Evolutionary conservation across 352 stramenopile genomes (phyloP).

Genomic region (Hyaloperonospora brassicae): DNA sequence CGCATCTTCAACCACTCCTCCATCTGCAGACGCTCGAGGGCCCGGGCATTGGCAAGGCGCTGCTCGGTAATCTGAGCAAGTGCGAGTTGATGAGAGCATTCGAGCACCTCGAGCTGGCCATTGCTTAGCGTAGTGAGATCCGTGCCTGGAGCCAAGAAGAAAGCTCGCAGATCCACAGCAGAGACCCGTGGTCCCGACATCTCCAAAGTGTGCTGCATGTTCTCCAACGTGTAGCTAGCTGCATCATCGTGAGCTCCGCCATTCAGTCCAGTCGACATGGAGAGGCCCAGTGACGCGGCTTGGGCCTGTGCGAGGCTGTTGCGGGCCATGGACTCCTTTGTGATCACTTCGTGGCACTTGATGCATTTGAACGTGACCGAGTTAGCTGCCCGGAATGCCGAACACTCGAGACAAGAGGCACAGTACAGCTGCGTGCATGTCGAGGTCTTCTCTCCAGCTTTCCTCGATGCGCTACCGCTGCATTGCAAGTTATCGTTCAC

Average conservation of each 20-base stretch:
- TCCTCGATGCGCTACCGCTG: conserved; percentile 12
- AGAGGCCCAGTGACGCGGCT: conserved; percentile 41
- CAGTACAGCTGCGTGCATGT: conserved; percentile 72
- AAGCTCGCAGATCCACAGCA: conserved; percentile 36
- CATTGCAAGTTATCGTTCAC: conserved; percentile 74
- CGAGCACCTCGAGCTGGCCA: conserved; percentile 65
- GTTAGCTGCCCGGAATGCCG: conserved; percentile 17
- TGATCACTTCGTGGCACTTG: conserved; percentile 40
- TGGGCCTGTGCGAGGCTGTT: conserved; percentile 66
- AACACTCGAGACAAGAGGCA: conserved; percentile 39
- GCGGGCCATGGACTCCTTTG: conserved; percentile 35
- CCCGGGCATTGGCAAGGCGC: conserved; percentile 47
- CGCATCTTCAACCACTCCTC: conserved; percentile 71
- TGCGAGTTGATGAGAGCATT: conserved; percentile 49
- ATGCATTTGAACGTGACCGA: conserved; percentile 37
- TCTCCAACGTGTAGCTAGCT: conserved; percentile 27
- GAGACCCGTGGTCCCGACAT: conserved; percentile 26
- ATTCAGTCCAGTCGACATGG: conserved; percentile 21
- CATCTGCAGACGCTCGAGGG: conserved; percentile 53
- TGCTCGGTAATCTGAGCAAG: conserved; percentile 53
- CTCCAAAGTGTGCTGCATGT: conserved; percentile 44
- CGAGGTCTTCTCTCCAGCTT: conserved; percentile 13
- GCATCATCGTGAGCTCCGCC: conserved; percentile 6
- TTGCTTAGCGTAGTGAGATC: conserved; percentile 55
- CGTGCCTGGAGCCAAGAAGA: conserved; percentile 40